Conservation (phyloP, 148 eudicot genomes). For the Polygonum maritimum region DNA sequence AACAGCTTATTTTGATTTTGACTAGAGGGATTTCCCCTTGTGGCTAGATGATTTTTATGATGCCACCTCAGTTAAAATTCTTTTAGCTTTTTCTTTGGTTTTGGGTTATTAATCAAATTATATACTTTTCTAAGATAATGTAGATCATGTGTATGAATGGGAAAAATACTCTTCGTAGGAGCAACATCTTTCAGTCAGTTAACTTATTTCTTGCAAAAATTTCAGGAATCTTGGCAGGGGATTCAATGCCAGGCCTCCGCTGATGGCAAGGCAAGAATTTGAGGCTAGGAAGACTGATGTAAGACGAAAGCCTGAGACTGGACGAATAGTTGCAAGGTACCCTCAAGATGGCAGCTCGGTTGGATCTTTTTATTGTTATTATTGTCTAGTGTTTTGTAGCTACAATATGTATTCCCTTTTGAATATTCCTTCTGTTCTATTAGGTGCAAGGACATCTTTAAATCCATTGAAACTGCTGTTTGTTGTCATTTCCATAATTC, state of each 20-base stretch:
- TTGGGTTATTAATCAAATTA: not conserved
- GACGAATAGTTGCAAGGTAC: conserved; percentile 61
- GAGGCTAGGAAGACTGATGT: conserved; percentile 69
- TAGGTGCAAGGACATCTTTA: not conserved
- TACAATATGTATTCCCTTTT: not conserved
- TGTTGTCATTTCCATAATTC: not conserved
- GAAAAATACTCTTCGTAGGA: not conserved
- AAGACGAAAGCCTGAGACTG: conserved; percentile 57
- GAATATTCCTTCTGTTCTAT: not conserved
- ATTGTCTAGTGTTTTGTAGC: not conserved
- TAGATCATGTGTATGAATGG: not conserved
- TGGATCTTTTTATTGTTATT: not conserved
- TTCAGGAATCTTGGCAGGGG: conserved; percentile 61
- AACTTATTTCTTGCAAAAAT: not conserved
- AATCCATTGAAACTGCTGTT: not conserved
- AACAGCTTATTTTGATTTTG: not conserved
- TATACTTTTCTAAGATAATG: not conserved
- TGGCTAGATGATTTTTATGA: not conserved
- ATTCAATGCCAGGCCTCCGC: conserved; percentile 59
- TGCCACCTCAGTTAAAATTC: no score
- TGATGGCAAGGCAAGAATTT: conserved; percentile 63
- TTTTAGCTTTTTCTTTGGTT: not conserved
- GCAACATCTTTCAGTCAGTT: not conserved
- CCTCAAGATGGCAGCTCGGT: not conserved
- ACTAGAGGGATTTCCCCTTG: not conserved